Conservation (phyloP, 805 yeast genomes). For the Candida loeiensis region DNA sequence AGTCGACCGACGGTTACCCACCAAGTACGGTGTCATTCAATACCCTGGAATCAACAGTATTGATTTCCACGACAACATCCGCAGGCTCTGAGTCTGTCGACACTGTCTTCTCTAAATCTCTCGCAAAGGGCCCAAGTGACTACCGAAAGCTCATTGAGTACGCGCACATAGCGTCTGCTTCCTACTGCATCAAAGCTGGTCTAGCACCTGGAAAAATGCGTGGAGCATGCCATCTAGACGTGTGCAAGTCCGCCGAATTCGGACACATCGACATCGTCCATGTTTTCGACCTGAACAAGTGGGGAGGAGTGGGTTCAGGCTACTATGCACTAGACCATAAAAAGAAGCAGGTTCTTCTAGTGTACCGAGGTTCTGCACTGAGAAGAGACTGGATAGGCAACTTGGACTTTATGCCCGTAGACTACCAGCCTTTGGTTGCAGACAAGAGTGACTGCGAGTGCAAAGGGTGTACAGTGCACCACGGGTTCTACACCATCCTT, state of each 20-base stretch:
- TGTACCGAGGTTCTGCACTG: slow-evolving; percentile 63
- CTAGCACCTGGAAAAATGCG: slow-evolving; percentile 11
- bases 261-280: slow-evolving; percentile 33
- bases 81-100: too few relatives aligned
- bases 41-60: too few relatives aligned
- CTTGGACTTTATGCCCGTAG: slow-evolving; percentile 44
- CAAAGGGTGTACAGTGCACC: slow-evolving; percentile 54
- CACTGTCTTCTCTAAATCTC: neutral
- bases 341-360: slow-evolving; percentile 42
- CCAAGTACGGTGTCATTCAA: too few relatives aligned
- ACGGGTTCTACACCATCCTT: slow-evolving; percentile 56
- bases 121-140: slow-evolving; percentile 13
- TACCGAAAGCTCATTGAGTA: slow-evolving; percentile 25
- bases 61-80: too few relatives aligned
- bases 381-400: slow-evolving; percentile 62
- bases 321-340: slow-evolving; percentile 48
- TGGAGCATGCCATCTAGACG: slow-evolving; percentile 6
- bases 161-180: slow-evolving; percentile 34
- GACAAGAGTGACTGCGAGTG: neutral
- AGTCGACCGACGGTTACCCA: too few relatives aligned
- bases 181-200: slow-evolving; percentile 36
- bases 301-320: slow-evolving; percentile 53
- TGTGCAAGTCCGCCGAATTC: slow-evolving; percentile 21
- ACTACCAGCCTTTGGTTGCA: slow-evolving; percentile 44
- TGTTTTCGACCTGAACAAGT: slow-evolving; percentile 39